Base-by-base conservation (phyloP, 441 rosid species). In the Pelargonium exstipulatum region DNA sequence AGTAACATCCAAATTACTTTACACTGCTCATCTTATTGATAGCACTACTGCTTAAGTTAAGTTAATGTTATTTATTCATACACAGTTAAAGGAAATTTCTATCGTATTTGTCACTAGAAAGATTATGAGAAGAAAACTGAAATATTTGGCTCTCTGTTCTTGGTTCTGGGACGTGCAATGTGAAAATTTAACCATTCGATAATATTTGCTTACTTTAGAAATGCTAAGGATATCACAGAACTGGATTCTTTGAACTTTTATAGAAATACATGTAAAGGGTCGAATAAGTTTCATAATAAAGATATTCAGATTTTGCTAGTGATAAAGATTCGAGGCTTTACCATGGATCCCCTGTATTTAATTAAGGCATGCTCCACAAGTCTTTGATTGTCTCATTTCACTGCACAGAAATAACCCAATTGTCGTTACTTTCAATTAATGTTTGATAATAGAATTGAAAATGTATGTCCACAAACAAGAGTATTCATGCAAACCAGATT, bases 1-100 rank as follows among this genome's bases (percentile, higher is more conserved):
- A 80, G 84, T 66, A 53, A 43, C 17, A n/a, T 4, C 12, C 5
- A 20, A 22, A 22, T 66, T 49, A 62, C 8, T 40, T 40, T 65
- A 24, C 6, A 58, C 18, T 60, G 37, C 74, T 76, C 14, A 42
- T 22, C 16, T 60, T 20, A 2, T 45, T 45, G 51, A 45, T 13
- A 13, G 12, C 10, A 7, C 43, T 2, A 45, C 51, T 45, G 51
- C 51, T 45, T 45, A 45, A 45, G n/a, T n/a, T 12, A 14, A 45
- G n/a, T 5, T 12, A 14, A 2, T 45, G 51, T 2, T 2, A 45
- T 9, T 45, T 14, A 45, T 45, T 12, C 51, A 45, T 2, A 45
- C 49, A 45, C 62, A 57, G 12, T 17, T 18, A 4, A 18, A 58
- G 24, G 2, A 57, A 57, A 17, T 20, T 57, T 57, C 62, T 18